Evolutionary conservation across 2,329 filamentous ascomycete species (phyloP), one percentile per base, ranked within the genome.

Genomic region (Aspergillus hortae): DNA sequence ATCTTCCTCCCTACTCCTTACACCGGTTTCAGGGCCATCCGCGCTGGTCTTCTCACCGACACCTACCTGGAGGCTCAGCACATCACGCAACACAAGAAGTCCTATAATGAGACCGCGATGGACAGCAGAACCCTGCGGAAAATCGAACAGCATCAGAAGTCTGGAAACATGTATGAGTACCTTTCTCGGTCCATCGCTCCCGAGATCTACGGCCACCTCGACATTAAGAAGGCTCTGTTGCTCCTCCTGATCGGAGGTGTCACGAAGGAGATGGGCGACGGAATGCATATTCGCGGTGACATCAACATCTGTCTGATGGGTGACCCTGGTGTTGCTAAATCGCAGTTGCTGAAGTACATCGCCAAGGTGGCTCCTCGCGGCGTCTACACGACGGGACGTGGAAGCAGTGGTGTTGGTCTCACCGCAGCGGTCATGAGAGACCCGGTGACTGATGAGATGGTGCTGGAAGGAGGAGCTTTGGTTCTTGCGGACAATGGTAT

Each of bases 271-370:
- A 95, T 97, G 82, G 91, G 91, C 48, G 94, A 99, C 66, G 94
- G 94, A 55, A 97, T 99, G 94, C 88, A 91, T 65, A 99, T 99
- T 69, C 90, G 94, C 80, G 94, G 94, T 64, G 94, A 99, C 67
- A 95, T 99, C 78, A 99, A 99, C 75, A 87, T 99, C 57, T 97
- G 94, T 71, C 77, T 99, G 66, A 99, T 99, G 94, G 94, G 94
- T 80, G 94, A 99, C 67, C 94, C 94, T 69, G 94, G 94, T 90
- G 94, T 99, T 68, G 94, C 94, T 76, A 99, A 99, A 77, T 99
- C 94, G 35, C 94, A 99, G 77, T 78, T 99, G 60, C 82, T 99
- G 60, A 97, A 96, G 75, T 99, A 99, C 72, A 97, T 99, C 68
- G 90, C 91, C 59, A 97, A 99, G 76, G 94, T 99, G 27, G 92